phyloP scores from a whole-genome alignment of 202 grass and related monocot genomes.

The Setaria viridis region DNA sequence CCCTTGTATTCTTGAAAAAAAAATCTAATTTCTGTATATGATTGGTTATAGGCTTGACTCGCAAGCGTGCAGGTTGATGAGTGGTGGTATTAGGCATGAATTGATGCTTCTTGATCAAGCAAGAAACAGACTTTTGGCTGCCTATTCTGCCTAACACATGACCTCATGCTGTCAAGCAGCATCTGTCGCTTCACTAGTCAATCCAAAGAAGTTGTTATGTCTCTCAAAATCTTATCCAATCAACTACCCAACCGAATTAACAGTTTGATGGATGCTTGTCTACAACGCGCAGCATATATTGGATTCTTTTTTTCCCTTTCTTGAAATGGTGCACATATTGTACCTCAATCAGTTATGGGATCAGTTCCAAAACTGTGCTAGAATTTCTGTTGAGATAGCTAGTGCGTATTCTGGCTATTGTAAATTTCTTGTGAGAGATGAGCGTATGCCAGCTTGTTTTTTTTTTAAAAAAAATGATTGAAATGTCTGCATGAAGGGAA shows the following conservation, averaged over 20 bases:
- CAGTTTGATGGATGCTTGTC: not conserved
- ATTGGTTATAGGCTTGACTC: not conserved
- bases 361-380: not conserved
- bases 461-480: not conserved
- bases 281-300: not conserved
- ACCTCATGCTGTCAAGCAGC: constrained; percentile 28
- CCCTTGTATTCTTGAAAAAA: not conserved
- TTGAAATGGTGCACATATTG: not conserved
- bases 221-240: constrained; percentile 19
- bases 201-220: constrained; percentile 41
- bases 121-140: constrained; percentile 42
- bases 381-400: not conserved
- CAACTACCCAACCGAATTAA: constrained; percentile 29
- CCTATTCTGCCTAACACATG: constrained; percentile 33
- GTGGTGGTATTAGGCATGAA: constrained; percentile 10
- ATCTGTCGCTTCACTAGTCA: constrained; percentile 34
- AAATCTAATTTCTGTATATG: not conserved
- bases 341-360: not conserved
- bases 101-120: constrained; percentile 44
- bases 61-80: constrained; percentile 21
- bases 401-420: not conserved
- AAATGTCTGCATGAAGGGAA: not conserved
- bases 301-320: not conserved
- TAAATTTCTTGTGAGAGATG: not conserved
- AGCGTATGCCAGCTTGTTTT: not conserved